Base-by-base conservation (phyloP, 306 rosid genomes). In the Gastrolobium villosum region DNA sequence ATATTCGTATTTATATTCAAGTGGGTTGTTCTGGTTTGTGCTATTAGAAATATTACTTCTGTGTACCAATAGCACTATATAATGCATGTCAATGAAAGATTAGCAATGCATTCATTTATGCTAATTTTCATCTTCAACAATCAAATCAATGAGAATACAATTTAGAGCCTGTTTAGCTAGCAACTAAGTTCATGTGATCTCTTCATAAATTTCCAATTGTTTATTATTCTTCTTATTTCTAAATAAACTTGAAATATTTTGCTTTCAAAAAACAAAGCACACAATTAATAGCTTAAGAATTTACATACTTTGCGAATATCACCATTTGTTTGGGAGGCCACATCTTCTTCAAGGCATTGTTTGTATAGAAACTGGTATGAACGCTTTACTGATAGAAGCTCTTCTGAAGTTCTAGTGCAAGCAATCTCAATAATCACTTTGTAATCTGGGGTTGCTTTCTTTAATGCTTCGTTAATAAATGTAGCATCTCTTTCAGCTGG, bases 271-370 rank as follows among this genome's bases (percentile, higher is more conserved):
- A 70, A 40, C 49, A 28, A 40, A 20, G 7, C 30, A 28, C 20
- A 55, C 11, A 57, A 20, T 20, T 20, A 8, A 48, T 54, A 52
- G 49, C 7, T 69, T 10, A 48, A 48, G 52, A 77, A 32, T 2
- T 8, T 1, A 55, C 90, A 45, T 85, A 83, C 91, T 65, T 73
- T 83, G 36, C 89, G 84, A 14, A 85, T 70, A 75, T 80, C 72
- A 4, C 84, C 87, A 5, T 2, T 39, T 5, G 87, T 83, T 66
- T 61, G 46, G 5, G 86, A 74, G 30, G 91, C 87, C 11, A 88
- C 84, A 83, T 88, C 89, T 83, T 88, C 91, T 78, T 88, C 91
- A 40, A 88, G 81, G 55, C 83, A 83, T 61, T 46, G 91, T 68
- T 85, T 88, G 84, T 57, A 85, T 2, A 75, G 84, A 67, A 11